These are phyloP conservation scores for Botryosphaeria dothidea DNA, from an alignment of 2,329 filamentous ascomycete species.

Conservation along the genomic window DNA sequence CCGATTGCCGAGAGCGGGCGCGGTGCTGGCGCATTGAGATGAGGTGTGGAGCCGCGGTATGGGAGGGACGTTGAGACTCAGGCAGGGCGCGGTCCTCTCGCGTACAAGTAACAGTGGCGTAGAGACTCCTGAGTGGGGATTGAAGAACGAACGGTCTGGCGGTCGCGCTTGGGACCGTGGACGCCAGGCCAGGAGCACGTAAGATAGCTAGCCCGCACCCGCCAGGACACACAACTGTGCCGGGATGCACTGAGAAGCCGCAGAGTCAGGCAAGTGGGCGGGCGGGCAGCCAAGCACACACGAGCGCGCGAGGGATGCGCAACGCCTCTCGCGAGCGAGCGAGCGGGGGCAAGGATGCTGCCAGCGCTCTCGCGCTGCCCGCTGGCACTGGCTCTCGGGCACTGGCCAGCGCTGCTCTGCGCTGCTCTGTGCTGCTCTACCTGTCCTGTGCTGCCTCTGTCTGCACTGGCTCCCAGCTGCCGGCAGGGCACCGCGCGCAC, in stretches of 20 bases:
- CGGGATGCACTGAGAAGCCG: conserved; percentile 5
- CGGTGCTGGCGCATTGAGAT: conserved; percentile 21
- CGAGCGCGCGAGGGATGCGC: conserved; percentile 15
- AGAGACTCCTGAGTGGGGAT: conserved; percentile 20
- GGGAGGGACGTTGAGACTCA: conserved; percentile 15
- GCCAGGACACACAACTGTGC: not conserved
- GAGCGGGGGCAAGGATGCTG: conserved; percentile 2
- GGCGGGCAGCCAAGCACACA: conserved; percentile 9
- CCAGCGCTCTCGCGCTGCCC: not conserved
- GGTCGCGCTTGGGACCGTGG: conserved; percentile 17
- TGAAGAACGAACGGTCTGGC: conserved; percentile 20
- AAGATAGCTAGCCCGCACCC: conserved; percentile 18
- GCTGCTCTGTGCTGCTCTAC: not conserved
- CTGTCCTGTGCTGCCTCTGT: too few relatives aligned
- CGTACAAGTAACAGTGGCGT: conserved; percentile 19
- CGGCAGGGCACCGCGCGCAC: not conserved
- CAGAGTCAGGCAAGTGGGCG: not conserved
- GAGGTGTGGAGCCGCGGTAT: conserved; percentile 19
- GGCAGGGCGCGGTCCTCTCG: conserved; percentile 11
- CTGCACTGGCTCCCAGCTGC: not conserved
- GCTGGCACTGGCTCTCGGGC: not conserved
- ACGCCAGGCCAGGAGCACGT: conserved; percentile 16
- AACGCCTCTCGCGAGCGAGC: conserved; percentile 13
- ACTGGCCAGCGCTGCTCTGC: not conserved
- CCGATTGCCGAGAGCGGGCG: conserved; percentile 19